Evolutionary conservation across 2,329 filamentous ascomycete genomes (phyloP), one percentile per base, ranked within the genome.

Genomic region (Microdochium bolleyi): DNA sequence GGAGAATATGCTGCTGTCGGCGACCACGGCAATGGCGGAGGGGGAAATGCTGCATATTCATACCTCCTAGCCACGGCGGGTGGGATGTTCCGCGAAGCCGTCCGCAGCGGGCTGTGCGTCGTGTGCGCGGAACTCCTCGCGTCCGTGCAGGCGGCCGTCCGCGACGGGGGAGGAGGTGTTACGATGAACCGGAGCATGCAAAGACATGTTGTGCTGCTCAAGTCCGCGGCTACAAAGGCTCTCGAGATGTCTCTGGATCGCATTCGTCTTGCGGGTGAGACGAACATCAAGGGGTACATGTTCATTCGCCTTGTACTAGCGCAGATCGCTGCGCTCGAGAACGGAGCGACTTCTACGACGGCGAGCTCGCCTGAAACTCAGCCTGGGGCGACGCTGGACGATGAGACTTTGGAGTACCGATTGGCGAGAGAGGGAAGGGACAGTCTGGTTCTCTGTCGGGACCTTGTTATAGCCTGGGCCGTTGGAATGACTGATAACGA

Each of bases 201-300:
- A 41, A 52, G 66, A 8, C 30, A 34, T 14, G 14, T 34, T 34
- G 64, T 66, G 4, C 49, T 64, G 0, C 61, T 74, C 1, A 70
- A 69, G 53, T 55, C 64, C 21, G 57, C 61, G 0, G 46, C 73
- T 9, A 30, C 52, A 8, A 61, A 64, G 16, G 56, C 70, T 53
- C 52, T 67, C 2, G 49, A 53, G 1, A 38, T 70, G 2, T 59
- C 66, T 2, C 56, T 55, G 24, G 61, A 66, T 44, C 61, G 72
- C 1, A 65, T 75, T 41, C 61, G 61, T 1, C 57, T 64, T 14
- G 30, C 30, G 10, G 70, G 68, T 3, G 73, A 76, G 55, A 75
- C 72, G 1, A 76, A 75, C 22, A 65, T 75, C 49, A 76, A 76
- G 59, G 62, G 58, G 0, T 67, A 72, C 38, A 61, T 75, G 56